phyloP scores from a whole-genome alignment of 371 early-diverging fungal genomes.

The Rhizopus arrhizus region DNA sequence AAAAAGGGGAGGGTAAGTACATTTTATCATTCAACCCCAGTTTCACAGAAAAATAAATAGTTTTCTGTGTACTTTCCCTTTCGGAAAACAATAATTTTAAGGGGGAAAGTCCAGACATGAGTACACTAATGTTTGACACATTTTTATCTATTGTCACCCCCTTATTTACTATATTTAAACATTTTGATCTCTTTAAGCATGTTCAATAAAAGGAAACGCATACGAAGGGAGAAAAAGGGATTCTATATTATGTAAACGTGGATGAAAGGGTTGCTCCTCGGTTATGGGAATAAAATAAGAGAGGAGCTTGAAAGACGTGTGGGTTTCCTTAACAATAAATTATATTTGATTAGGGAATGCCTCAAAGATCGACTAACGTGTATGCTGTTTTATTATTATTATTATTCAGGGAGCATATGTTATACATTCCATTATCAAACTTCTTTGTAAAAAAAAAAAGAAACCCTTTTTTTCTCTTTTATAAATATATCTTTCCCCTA shows the following conservation, averaged over 20 bases:
- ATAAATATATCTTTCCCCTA: no score
- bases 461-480: no score
- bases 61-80: no score
- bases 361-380: background rate
- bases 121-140: background rate
- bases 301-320: no score
- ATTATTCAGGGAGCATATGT: slow-evolving; percentile 1
- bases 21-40: no score
- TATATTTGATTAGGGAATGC: background rate
- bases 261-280: background rate
- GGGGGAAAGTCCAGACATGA: background rate
- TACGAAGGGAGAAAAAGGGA: background rate
- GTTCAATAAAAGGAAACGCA: background rate
- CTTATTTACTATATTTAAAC: slow-evolving; percentile 1
- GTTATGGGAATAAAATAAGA: background rate
- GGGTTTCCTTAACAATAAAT: no score
- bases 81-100: no score
- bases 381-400: slow-evolving; percentile 2
- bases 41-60: no score
- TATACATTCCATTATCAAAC: slow-evolving; percentile 1
- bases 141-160: background rate
- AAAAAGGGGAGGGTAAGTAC: no score
- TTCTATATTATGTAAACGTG: background rate
- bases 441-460: background rate
- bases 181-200: background rate